Conservation (phyloP, 1,284 basidiomycete species). For the Melampsora larici-populina region DNA sequence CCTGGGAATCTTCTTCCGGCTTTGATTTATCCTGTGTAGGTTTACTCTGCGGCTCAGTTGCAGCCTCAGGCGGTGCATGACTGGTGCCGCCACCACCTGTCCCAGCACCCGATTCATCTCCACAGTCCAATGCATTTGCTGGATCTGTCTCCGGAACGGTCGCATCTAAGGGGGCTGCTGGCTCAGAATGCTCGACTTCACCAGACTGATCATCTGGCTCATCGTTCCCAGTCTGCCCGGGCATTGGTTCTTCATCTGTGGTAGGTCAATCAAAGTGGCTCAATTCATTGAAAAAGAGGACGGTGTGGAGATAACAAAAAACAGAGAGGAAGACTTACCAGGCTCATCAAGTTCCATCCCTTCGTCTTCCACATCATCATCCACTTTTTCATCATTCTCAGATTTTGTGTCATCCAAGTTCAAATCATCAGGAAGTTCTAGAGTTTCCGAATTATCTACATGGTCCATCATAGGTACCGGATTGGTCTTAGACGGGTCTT, state of each 20-base stretch:
- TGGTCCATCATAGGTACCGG: constrained; percentile 38
- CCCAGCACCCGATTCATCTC: constrained; percentile 14
- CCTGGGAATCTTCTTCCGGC: neutral
- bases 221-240: neutral
- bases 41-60: neutral
- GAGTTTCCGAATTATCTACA: constrained; percentile 35
- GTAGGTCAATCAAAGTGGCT: neutral
- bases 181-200: neutral
- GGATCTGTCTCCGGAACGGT: neutral
- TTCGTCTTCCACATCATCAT: constrained; percentile 12
- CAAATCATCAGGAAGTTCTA: constrained; percentile 40
- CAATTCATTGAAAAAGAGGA: no score
- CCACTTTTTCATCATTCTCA: constrained; percentile 8
- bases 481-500: constrained; percentile 3
- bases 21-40: neutral
- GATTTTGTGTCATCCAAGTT: constrained; percentile 27
- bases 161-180: neutral
- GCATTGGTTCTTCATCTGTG: constrained; percentile 42
- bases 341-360: constrained; percentile 37
- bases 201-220: constrained; percentile 50
- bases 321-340: constrained; percentile 4
- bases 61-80: neutral
- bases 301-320: neutral
- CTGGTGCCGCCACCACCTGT: constrained; percentile 16
- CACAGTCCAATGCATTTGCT: neutral